These are phyloP conservation scores for Amphichorda felina DNA, from an alignment of 2,329 filamentous ascomycete species.

Conservation along the genomic window DNA sequence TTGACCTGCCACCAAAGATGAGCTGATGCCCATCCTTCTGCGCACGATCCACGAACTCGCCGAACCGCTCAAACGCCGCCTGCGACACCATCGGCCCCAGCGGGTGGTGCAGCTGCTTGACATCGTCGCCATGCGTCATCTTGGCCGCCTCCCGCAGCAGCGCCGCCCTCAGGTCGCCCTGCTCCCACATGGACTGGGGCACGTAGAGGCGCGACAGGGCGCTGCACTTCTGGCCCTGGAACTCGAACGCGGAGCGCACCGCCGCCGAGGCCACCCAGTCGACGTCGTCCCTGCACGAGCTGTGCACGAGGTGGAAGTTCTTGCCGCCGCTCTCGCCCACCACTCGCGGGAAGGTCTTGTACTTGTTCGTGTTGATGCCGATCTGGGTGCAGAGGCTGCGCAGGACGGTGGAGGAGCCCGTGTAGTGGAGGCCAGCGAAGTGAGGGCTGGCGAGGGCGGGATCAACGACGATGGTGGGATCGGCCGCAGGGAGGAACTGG, in stretches of 20 bases:
- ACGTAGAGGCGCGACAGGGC: slow-evolving; percentile 42
- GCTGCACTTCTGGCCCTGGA: slow-evolving; percentile 39
- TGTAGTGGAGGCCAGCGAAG: slow-evolving; percentile 21
- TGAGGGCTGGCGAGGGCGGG: slow-evolving; percentile 16
- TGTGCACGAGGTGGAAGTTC: slow-evolving; percentile 39
- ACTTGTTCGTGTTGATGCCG: slow-evolving; percentile 14
- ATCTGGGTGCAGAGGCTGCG: slow-evolving; percentile 14
- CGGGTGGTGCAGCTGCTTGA: slow-evolving; percentile 23
- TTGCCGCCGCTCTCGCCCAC: slow-evolving; percentile 39
- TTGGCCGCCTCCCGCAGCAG: background rate
- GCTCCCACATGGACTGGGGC: slow-evolving; percentile 28
- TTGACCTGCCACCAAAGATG: slow-evolving; percentile 30
- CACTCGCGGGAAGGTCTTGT: slow-evolving; percentile 30
- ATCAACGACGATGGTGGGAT: slow-evolving; percentile 19
- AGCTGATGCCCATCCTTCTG: slow-evolving; percentile 29
- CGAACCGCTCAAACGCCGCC: slow-evolving; percentile 31
- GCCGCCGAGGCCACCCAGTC: slow-evolving; percentile 32
- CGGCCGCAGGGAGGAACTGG: slow-evolving; percentile 23
- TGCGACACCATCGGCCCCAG: slow-evolving; percentile 37
- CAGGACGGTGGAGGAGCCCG: slow-evolving; percentile 22
- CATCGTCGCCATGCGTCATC: slow-evolving; percentile 17
- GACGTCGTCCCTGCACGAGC: slow-evolving; percentile 25
- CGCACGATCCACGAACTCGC: slow-evolving; percentile 28
- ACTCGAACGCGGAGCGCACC: slow-evolving; percentile 36
- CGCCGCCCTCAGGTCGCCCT: slow-evolving; percentile 4